phyloP scores from a whole-genome alignment of 371 early-diverging fungal genomes.

The Choanephora cucurbitarum region DNA sequence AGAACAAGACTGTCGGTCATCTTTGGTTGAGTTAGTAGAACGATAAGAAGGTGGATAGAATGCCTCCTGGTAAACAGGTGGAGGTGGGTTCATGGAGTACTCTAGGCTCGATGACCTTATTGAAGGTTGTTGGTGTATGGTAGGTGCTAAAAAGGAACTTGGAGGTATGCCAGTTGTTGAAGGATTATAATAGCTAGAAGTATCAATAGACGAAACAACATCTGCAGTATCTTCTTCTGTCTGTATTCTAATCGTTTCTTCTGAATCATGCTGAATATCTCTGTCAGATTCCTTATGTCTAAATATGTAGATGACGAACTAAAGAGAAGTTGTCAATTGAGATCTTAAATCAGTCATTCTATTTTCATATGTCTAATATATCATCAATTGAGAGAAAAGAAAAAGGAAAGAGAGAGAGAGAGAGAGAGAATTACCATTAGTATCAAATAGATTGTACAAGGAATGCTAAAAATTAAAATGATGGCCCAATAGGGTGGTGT shows the following conservation, averaged over 20 bases:
- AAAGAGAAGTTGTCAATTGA: no score
- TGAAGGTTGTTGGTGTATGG: conserved; percentile 6
- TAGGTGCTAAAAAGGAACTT: conserved; percentile 16
- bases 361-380: no score
- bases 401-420: no score
- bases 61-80: conserved; percentile 19
- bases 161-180: conserved; percentile 21
- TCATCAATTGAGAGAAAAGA: no score
- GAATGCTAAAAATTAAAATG: conserved; percentile 3
- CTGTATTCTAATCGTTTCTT: conserved; percentile 14
- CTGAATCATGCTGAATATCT: conserved; percentile 8
- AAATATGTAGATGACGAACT: no score
- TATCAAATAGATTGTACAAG: conserved; percentile 2
- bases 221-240: background rate
- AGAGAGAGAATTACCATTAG: conserved; percentile 1
- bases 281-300: no score
- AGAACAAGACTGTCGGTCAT: conserved; percentile 3
- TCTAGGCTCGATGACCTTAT: conserved; percentile 20
- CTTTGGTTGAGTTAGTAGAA: conserved; percentile 19
- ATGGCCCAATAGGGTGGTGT: conserved; percentile 14
- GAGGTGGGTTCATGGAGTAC: conserved; percentile 10
- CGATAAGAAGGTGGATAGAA: conserved; percentile 24
- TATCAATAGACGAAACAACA: background rate
- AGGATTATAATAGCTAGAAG: conserved; percentile 6
- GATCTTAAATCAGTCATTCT: no score